Base-by-base conservation (phyloP, 768 basidiomycete species). In the Cystobasidiopsis lactophilus region DNA sequence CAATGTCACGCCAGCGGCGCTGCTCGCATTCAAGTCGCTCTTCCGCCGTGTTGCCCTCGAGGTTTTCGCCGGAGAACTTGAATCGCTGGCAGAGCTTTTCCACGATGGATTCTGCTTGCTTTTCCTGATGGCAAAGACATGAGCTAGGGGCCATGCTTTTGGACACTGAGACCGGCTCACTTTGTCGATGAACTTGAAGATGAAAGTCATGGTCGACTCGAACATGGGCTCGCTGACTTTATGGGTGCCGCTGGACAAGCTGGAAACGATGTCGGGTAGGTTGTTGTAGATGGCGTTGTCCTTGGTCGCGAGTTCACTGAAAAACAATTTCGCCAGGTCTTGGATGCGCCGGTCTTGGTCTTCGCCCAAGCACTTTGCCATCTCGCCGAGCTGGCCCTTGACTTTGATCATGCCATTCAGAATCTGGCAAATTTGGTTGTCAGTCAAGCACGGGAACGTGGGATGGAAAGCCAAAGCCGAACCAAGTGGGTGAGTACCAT, bases 241-340 rank as follows among this genome's bases (percentile, higher is more conserved):
- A 64, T 89, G 84, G 13, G 77, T 76, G 7, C 93, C 91, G 13
- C 80, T 77, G 1, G 85, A 89, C 24, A 98, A 68, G 64, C 96
- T 89, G 62, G 83, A 86, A 69, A 98, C 96, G 48, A 98, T 49
- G 68, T 98, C 93, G 2, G 89, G 93, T 60, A 98, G 68, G 66
- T 98, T 98, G 68, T 96, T 96, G 65, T 96, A 95, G 53, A 98
- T 89, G 5, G 89, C 93, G 65, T 98, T 98, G 60, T 96, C 93
- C 69, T 96, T 98, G 26, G 85, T 88, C 31, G 85, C 80, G 50
- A 98, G 69, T 64, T 96, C 89, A 21, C 77, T 82, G 72, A 98
- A 98, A 77, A 98, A 98, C 47, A 98, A 65, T 67, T 88, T 91
- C n/a, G 93, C 91, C 37, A 98, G 73, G 61, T 95, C 91, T 18